Evolutionary conservation across 2,329 filamentous ascomycete genomes (phyloP).

Genomic region (Trichophyton mentagrophytes): DNA sequence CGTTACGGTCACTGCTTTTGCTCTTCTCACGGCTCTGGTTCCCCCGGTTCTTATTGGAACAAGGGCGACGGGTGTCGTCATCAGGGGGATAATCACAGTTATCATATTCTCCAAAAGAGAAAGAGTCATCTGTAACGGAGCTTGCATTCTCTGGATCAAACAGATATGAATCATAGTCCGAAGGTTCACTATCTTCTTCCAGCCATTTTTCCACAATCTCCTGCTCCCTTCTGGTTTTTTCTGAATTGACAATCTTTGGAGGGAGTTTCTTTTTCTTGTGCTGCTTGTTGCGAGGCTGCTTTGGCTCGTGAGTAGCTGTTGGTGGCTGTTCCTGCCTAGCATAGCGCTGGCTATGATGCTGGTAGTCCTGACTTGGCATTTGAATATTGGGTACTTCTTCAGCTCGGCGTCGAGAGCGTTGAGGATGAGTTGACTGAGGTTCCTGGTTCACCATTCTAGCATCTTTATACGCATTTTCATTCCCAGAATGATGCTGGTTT

Average conservation of each 20-base stretch:
- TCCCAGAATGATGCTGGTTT: not conserved
- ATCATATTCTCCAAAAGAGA: conserved; percentile 14
- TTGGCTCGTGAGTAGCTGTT: not conserved
- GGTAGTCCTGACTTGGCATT: not conserved
- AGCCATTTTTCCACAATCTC: conserved; percentile 10
- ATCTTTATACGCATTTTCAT: not conserved
- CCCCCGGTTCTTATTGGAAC: not conserved
- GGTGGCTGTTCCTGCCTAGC: not conserved
- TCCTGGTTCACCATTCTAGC: not conserved
- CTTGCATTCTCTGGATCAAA: conserved; percentile 19
- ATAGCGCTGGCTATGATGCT: not conserved
- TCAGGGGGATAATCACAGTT: not conserved
- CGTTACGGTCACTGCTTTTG: conserved; percentile 11
- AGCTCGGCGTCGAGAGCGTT: not conserved
- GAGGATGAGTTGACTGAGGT: not conserved
- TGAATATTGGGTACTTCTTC: conserved; percentile 1
- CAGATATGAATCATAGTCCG: conserved; percentile 20
- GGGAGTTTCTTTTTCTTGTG: conserved; percentile 3
- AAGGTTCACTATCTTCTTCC: conserved; percentile 17
- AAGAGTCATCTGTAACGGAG: conserved; percentile 20
- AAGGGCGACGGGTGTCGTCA: conserved; percentile 12
- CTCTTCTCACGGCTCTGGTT: not conserved
- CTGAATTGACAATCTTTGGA: conserved; percentile 11
- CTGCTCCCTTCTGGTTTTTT: conserved; percentile 8
- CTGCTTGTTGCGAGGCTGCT: not conserved